These are phyloP conservation scores for Podaxis sp. DNA, from an alignment of 768 basidiomycete genomes.

Conservation along the genomic window DNA sequence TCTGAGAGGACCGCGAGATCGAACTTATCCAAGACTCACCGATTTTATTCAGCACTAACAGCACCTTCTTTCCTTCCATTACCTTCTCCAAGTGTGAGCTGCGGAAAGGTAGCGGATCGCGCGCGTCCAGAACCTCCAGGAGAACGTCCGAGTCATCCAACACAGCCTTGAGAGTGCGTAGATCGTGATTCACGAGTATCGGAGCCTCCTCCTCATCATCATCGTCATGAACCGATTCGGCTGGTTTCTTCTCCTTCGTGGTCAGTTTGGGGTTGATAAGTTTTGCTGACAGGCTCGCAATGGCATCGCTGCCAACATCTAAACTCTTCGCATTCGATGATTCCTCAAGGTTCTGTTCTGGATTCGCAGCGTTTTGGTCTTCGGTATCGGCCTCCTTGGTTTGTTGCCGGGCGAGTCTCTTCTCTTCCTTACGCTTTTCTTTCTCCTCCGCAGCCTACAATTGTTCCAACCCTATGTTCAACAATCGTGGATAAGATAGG, in stretches of 20 bases:
- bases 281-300: slow-evolving; percentile 42
- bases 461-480: not conserved
- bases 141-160: slow-evolving; percentile 77
- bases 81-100: slow-evolving; percentile 58
- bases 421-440: slow-evolving; percentile 60
- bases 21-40: slow-evolving; percentile 44
- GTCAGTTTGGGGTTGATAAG: slow-evolving; percentile 30
- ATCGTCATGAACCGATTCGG: slow-evolving; percentile 24
- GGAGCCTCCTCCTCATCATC: slow-evolving; percentile 57
- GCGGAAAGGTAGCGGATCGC: slow-evolving; percentile 74
- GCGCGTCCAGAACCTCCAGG: slow-evolving; percentile 76
- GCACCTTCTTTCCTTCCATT: slow-evolving; percentile 35
- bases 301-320: slow-evolving; percentile 46
- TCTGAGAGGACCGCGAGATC: not conserved
- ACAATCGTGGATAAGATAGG: not conserved
- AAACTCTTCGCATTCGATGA: slow-evolving; percentile 30
- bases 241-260: slow-evolving; percentile 23
- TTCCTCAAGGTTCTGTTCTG: slow-evolving; percentile 16
- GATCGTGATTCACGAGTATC: slow-evolving; percentile 55
- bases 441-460: slow-evolving; percentile 75
- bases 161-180: slow-evolving; percentile 61
- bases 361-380: slow-evolving; percentile 15
- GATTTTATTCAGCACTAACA: slow-evolving; percentile 83
- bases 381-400: slow-evolving; percentile 24
- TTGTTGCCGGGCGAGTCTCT: slow-evolving; percentile 25